phyloP scores from a whole-genome alignment of 2,329 filamentous ascomycete genomes.

The Clarireedia homoeocarpa region DNA sequence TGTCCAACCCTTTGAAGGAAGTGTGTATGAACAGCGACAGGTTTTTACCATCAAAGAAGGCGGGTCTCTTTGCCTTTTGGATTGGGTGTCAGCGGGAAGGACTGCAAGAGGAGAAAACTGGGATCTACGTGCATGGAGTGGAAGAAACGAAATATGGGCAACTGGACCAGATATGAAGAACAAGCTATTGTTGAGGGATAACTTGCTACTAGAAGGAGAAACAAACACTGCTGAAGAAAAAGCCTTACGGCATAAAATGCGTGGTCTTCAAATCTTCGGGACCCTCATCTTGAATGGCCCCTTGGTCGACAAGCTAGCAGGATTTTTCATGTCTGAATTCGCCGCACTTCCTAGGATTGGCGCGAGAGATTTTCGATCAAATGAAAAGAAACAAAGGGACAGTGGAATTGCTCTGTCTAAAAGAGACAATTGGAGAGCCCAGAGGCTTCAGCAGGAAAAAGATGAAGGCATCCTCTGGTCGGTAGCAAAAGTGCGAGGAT shows the following conservation, averaged over 20 bases:
- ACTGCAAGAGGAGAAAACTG: slow-evolving; percentile 81
- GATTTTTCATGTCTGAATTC: slow-evolving; percentile 77
- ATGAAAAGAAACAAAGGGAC: slow-evolving; percentile 40
- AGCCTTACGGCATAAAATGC: slow-evolving; percentile 54
- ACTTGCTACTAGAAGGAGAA: slow-evolving; percentile 63
- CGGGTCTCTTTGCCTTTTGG: slow-evolving; percentile 69
- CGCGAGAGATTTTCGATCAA: slow-evolving; percentile 63
- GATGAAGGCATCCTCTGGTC: slow-evolving; percentile 67
- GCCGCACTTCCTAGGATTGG: slow-evolving; percentile 72
- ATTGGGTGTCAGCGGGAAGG: slow-evolving; percentile 91
- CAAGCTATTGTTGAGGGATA: slow-evolving; percentile 76
- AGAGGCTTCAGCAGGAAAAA: slow-evolving; percentile 51
- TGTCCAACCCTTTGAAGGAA: slow-evolving; percentile 80
- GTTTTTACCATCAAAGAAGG: slow-evolving; percentile 55
- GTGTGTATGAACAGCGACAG: slow-evolving; percentile 78
- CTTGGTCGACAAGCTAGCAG: slow-evolving; percentile 55
- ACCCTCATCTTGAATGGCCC: slow-evolving; percentile 77
- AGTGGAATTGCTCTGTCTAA: slow-evolving; percentile 32
- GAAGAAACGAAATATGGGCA: slow-evolving; percentile 81
- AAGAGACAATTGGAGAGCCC: slow-evolving; percentile 45
- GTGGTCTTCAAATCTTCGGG: slow-evolving; percentile 68
- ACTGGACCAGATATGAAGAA: slow-evolving; percentile 32
- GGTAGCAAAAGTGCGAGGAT: slow-evolving; percentile 70
- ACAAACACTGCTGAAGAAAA: slow-evolving; percentile 33
- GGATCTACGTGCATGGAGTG: slow-evolving; percentile 72